Base-by-base conservation (phyloP, 1,284 basidiomycete species). In the Psilocybe mexicana region DNA sequence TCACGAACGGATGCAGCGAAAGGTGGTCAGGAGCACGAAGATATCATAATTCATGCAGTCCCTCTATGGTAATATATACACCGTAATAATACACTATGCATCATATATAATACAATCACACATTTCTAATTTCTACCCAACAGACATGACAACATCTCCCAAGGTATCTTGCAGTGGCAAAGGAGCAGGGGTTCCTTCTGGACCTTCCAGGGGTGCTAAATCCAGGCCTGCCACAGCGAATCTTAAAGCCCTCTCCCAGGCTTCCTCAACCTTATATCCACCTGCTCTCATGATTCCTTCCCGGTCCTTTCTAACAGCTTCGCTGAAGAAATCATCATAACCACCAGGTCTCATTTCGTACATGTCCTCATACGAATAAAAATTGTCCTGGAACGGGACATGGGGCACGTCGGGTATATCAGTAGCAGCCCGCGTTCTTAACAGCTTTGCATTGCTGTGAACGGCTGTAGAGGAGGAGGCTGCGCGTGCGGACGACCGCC, bases 191-290 rank as follows among this genome's bases (percentile, higher is more conserved):
- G 56, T 35, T 33, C 55, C 48, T 24, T 69, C 64, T 38, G 70
- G 25, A 28, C 73, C 77, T 45, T 65, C 64, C 40, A 80, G 64
- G 14, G 79, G 78, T 30, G 70, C 65, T 35, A 91, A 69, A 63
- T 90, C 87, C 55, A 96, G 72, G 1, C 85, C 90, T 55, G 90
- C 88, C 23, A 95, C 88, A 1, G 92, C 90, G 64, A 74, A 83
- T 52, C 89, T 77, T 47, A 96, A 71, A 24, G 93, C 93, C 65
- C 93, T 82, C 66, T 91, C 88, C 94, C 94, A 96, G 51, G 92
- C 92, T 69, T 94, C 86, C 58, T 88, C 82, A 8, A 94, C 77
- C 63, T 80, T 81, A 70, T 92, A 97, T 1, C 93, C 94, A 14
- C 93, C 95, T 7, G 86, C 93, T 44, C 89, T 78, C 83, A 93